Conservation (phyloP, 75 land plant species). For the Pinus tabuliformis region DNA sequence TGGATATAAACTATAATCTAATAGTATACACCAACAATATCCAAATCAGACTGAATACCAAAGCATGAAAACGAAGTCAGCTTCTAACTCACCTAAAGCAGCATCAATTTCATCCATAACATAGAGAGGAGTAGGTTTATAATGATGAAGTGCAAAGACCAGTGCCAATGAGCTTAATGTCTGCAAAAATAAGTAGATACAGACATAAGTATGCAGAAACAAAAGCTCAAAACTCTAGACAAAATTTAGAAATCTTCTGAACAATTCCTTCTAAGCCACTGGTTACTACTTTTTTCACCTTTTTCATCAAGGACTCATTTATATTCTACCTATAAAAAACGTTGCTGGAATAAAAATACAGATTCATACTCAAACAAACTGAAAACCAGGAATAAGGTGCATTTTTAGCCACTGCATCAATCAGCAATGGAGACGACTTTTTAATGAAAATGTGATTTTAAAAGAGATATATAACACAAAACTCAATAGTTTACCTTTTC, state of each 20-base stretch:
- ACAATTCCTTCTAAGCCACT: neutral
- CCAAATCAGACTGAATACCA: neutral
- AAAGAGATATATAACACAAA: neutral
- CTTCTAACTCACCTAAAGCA: conserved; percentile 67
- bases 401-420: neutral
- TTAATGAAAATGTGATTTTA: too few relatives aligned
- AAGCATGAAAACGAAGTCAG: neutral
- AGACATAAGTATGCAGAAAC: neutral
- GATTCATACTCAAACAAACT: too few relatives aligned
- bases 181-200: conserved; percentile 24
- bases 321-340: too few relatives aligned
- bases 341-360: too few relatives aligned
- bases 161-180: conserved; percentile 94
- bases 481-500: conserved; percentile 67
- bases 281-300: neutral
- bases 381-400: neutral
- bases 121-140: conserved; percentile 97
- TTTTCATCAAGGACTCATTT: neutral
- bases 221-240: neutral
- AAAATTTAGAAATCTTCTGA: neutral
- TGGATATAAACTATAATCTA: neutral
- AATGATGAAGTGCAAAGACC: conserved; percentile 97
- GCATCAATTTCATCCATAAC: conserved; percentile 99
- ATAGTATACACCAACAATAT: neutral
- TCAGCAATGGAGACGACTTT: neutral